Conservation (phyloP, 169 alveolate species). For the Plasmodium malariae region DNA sequence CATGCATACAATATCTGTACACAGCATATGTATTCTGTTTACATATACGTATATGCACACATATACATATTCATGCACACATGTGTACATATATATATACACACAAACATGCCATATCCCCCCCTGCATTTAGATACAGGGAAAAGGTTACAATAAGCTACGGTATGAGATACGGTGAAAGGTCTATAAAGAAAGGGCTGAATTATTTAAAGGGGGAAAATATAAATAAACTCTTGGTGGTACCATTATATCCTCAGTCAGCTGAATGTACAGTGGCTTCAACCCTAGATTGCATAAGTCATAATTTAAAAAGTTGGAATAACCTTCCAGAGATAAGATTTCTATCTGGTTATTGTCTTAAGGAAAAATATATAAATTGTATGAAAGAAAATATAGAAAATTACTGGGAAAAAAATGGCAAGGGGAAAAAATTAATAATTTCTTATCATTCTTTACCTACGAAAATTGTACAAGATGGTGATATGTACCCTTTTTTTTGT, state of each 20-base stretch:
- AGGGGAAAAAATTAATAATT: conserved; percentile 58
- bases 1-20: too few species aligned
- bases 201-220: conserved; percentile 52
- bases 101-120: background rate
- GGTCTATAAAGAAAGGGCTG: conserved; percentile 61
- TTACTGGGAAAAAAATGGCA: conserved; percentile 78
- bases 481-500: conserved; percentile 71
- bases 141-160: conserved; percentile 33
- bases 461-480: conserved; percentile 55
- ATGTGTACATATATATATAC: too few species aligned
- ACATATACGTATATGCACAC: background rate
- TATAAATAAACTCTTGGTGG: conserved; percentile 77
- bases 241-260: conserved; percentile 83
- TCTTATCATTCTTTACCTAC: conserved; percentile 67
- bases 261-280: conserved; percentile 80
- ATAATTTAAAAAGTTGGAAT: conserved; percentile 77
- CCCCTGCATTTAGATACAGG: conserved; percentile 22
- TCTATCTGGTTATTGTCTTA: conserved; percentile 78
- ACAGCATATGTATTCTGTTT: background rate
- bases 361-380: conserved; percentile 75
- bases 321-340: conserved; percentile 80
- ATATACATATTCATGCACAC: background rate
- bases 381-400: conserved; percentile 70
- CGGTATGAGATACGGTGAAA: conserved; percentile 82
- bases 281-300: conserved; percentile 73